These are phyloP conservation scores for Venturia carpophila DNA, from an alignment of 2,329 filamentous ascomycete genomes.

Conservation along the genomic window DNA sequence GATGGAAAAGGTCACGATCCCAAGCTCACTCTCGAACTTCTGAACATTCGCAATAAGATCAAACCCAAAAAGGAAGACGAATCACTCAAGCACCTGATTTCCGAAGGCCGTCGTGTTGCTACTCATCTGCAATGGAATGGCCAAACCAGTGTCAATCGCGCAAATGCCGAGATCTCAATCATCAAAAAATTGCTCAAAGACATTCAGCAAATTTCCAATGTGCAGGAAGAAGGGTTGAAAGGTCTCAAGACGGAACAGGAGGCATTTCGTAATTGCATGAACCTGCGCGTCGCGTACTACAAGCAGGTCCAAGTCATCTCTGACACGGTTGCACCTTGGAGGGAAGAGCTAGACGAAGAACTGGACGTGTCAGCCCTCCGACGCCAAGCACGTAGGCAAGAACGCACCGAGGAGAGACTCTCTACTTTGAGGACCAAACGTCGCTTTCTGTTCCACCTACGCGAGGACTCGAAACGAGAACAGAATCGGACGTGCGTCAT, in stretches of 20 bases:
- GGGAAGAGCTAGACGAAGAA: slow-evolving; percentile 52
- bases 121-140: slow-evolving; percentile 50
- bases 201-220: slow-evolving; percentile 46
- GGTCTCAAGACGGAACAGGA: slow-evolving; percentile 64
- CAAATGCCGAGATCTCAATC: slow-evolving; percentile 56
- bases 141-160: slow-evolving; percentile 35
- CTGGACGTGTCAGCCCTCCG: slow-evolving; percentile 45
- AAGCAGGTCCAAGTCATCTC: slow-evolving; percentile 85
- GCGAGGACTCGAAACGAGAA: slow-evolving; percentile 55
- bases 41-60: slow-evolving; percentile 40
- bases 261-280: slow-evolving; percentile 70
- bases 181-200: slow-evolving; percentile 55
- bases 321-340: slow-evolving; percentile 71
- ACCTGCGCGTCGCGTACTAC: slow-evolving; percentile 81
- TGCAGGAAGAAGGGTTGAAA: slow-evolving; percentile 45
- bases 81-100: slow-evolving; percentile 64
- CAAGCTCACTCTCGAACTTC: slow-evolving; percentile 50
- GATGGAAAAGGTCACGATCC: slow-evolving; percentile 64
- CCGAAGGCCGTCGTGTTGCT: slow-evolving; percentile 58
- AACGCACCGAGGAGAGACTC: slow-evolving; percentile 47
- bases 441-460: slow-evolving; percentile 60
- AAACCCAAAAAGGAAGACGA: slow-evolving; percentile 45
- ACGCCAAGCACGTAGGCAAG: slow-evolving; percentile 42
- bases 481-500: slow-evolving; percentile 67
- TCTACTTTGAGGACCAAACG: slow-evolving; percentile 61